Conservation (phyloP, 345 rosid species). For the Heritiera littoralis region DNA sequence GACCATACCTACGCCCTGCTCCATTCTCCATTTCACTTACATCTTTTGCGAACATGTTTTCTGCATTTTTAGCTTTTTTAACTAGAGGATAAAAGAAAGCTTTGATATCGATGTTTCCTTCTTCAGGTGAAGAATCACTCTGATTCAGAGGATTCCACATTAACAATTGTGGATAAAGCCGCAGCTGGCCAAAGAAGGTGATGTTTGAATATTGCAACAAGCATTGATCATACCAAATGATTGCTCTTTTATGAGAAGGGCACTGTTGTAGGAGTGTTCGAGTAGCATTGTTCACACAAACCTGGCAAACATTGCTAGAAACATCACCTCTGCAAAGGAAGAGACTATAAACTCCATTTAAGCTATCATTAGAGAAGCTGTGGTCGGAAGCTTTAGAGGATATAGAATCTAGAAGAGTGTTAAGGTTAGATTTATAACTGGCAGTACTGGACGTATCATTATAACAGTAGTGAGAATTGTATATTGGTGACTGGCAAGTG, state of each 20-base stretch:
- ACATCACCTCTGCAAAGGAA: constrained; percentile 45
- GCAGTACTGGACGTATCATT: no score
- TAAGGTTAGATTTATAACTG: constrained; percentile 1
- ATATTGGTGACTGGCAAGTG: no score
- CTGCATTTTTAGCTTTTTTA: neutral
- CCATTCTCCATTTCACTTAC: neutral
- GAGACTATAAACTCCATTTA: constrained; percentile 26
- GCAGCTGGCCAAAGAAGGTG: constrained; percentile 3
- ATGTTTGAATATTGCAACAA: constrained; percentile 34
- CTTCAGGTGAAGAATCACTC: neutral
- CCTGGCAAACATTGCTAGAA: constrained; percentile 15
- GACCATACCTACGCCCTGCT: constrained; percentile 24
- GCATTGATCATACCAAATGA: constrained; percentile 42
- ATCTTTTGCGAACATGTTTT: constrained; percentile 12
- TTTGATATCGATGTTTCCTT: neutral
- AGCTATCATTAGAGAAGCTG: neutral
- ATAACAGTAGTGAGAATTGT: no score
- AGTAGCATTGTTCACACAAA: constrained; percentile 25
- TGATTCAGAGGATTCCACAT: neutral
- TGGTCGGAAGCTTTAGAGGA: no score
- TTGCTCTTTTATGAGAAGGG: constrained; percentile 25
- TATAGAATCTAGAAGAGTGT: neutral
- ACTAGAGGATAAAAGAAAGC: neutral
- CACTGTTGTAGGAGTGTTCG: constrained; percentile 23
- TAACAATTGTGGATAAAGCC: neutral